Evolutionary conservation across 2,329 filamentous ascomycete species (phyloP), one percentile per base, ranked within the genome.

Genomic region (Alternaria burnsii): DNA sequence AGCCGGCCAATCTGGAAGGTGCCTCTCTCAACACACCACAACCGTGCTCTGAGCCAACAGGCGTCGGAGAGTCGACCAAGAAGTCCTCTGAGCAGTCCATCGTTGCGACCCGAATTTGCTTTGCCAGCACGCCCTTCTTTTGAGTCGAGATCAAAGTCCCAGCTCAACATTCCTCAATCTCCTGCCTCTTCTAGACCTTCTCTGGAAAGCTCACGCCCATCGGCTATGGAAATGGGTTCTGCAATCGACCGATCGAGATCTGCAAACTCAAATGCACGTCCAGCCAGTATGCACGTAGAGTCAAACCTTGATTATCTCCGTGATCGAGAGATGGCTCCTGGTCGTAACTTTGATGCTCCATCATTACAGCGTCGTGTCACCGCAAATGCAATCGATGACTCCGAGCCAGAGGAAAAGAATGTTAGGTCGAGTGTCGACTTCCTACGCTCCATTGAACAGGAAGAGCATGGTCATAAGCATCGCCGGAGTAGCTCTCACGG

Each of bases 381-480:
- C 3, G 73, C 74, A 12, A 72, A 66, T n/a, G 70, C 74, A 28
- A 58, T 77, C 28, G 63, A 75, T 53, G 76, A 80, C 32, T 71
- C 74, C 3, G 60, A 83, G 71, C 53, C 82, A 6, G 87, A 89
- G n/a, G 87, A 89, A 18, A 85, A 83, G 51, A 89, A 87, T 59
- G 91, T 95, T 65, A 82, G 89, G 61, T 94, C 91, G 2, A 93
- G 95, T 68, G 87, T 97, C 22, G 92, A 95, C 43, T 96, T 92
- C 71, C 82, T 97, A 18, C 89, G 91, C 41, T 89, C 88, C 2
- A 89, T 91, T 79, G 92, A 97, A 71, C 83, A 85, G 62, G 85
- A 76, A 11, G 70, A 84, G 82, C 88, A 61, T 8, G 79, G 83
- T 2, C 87, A 46, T 86, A 88, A 78, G 72, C 61, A 87, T 58